A percentile compares a stretch with the other conserved stretches of the same genome.
These are phyloP conservation scores for Tilletia walkeri DNA, from an alignment of 1,284 basidiomycete species.

Conservation along the genomic window DNA sequence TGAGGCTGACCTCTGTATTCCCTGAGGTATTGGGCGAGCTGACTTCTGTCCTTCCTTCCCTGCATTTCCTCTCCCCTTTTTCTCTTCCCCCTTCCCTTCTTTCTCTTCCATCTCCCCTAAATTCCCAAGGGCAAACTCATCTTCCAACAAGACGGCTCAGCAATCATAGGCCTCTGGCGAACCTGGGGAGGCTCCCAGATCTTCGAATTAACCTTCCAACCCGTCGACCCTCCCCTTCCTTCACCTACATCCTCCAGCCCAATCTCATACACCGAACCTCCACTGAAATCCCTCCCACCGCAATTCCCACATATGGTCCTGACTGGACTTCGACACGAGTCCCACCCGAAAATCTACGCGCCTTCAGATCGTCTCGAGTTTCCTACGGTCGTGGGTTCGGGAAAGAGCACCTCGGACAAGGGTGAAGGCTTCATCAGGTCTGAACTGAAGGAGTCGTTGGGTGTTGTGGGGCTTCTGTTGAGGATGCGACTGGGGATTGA, in stretches of 20 bases:
- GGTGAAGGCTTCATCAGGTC: background rate
- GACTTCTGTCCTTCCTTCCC: background rate
- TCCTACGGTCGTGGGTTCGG: background rate
- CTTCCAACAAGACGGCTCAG: constrained; percentile 2
- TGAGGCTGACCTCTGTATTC: too few relatives aligned
- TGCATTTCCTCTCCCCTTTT: background rate
- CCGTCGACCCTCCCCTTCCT: background rate
- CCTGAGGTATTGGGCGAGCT: background rate
- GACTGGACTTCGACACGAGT: background rate
- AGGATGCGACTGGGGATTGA: background rate
- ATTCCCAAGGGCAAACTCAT: background rate
- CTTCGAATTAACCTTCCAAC: background rate
- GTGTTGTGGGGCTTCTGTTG: background rate
- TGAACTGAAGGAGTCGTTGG: background rate
- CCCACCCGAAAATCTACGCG: background rate
- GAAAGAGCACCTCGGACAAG: background rate
- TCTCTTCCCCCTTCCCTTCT: too few relatives aligned
- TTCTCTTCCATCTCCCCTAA: too few relatives aligned
- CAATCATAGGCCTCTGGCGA: background rate
- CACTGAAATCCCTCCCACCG: background rate
- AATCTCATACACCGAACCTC: too few relatives aligned
- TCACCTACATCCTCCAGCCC: too few relatives aligned
- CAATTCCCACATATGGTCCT: background rate
- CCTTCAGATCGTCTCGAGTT: background rate
- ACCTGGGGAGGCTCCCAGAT: background rate